phyloP scores from a whole-genome alignment of 2,329 filamentous ascomycete genomes.

The Pseudogymnoascus sp. region DNA sequence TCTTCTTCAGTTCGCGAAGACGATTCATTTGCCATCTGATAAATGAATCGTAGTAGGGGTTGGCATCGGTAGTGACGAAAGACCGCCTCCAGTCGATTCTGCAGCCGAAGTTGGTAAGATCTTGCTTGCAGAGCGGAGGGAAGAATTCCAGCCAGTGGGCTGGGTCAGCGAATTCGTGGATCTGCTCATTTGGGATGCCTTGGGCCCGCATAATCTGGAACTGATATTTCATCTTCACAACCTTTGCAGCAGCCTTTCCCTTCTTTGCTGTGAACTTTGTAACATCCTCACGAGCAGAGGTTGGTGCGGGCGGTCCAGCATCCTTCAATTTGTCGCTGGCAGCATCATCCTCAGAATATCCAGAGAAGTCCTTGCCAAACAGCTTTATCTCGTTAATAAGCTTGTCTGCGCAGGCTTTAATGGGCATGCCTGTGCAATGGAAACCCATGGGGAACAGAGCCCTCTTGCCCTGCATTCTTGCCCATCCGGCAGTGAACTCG shows the following conservation, averaged over 20 bases:
- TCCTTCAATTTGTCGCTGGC: slow-evolving; percentile 41
- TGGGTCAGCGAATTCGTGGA: slow-evolving; percentile 89
- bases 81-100: slow-evolving; percentile 89
- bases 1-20: slow-evolving; percentile 80
- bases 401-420: slow-evolving; percentile 96
- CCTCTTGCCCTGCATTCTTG: slow-evolving; percentile 83
- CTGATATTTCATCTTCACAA: slow-evolving; percentile 89
- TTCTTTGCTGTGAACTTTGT: slow-evolving; percentile 91
- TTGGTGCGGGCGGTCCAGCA: slow-evolving; percentile 48
- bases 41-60: slow-evolving; percentile 94
- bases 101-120: slow-evolving; percentile 76
- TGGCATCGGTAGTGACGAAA: slow-evolving; percentile 91
- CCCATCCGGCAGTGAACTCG: slow-evolving; percentile 82
- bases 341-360: slow-evolving; percentile 56
- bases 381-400: slow-evolving; percentile 78
- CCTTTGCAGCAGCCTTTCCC: slow-evolving; percentile 83
- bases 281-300: slow-evolving; percentile 66
- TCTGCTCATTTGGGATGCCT: slow-evolving; percentile 79
- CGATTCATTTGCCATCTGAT: slow-evolving; percentile 96
- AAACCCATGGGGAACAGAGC: slow-evolving; percentile 86
- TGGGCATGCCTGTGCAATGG: slow-evolving; percentile 95
- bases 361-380: slow-evolving; percentile 81
- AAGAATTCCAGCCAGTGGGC: slow-evolving; percentile 88
- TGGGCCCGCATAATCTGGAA: slow-evolving; percentile 91
- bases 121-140: slow-evolving; percentile 68